A percentile compares a stretch with the other conserved stretches of the same genome.
phyloP scores from a whole-genome alignment of 139 green algal species.

The Limnomonas spitsbergensis region DNA sequence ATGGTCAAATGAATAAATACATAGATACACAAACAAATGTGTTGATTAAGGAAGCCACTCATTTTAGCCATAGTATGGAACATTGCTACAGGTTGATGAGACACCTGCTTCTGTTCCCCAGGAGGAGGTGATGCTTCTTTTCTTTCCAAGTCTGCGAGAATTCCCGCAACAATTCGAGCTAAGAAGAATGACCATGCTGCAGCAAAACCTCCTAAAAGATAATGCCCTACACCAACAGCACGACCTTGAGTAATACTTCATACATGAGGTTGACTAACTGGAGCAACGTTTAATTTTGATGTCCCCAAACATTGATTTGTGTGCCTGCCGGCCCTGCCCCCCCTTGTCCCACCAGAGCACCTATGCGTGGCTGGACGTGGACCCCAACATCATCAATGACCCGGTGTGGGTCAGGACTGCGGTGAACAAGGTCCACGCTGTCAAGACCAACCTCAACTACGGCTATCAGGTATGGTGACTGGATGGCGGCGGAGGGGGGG shows the following conservation, averaged over 20 bases:
- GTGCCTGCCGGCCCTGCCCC: neutral
- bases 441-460: conserved; percentile 32
- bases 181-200: too few species aligned
- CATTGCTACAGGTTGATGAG: too few species aligned
- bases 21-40: too few species aligned
- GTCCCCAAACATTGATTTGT: neutral
- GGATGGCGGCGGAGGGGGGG: too few species aligned
- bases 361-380: conserved; percentile 13
- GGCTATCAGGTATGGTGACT: conserved; percentile 22
- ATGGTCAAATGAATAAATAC: too few species aligned
- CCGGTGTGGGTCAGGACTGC: conserved; percentile 14
- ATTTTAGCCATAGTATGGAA: too few species aligned
- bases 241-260: neutral
- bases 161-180: too few species aligned
- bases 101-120: too few species aligned
- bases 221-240: neutral
- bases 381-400: conserved; percentile 11
- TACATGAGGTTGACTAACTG: neutral
- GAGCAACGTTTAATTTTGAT: neutral
- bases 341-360: neutral
- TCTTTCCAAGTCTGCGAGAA: too few species aligned
- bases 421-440: conserved; percentile 11
- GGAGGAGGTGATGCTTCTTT: too few species aligned
- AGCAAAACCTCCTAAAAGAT: too few species aligned
- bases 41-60: too few species aligned